phyloP scores from a whole-genome alignment of 2,329 filamentous ascomycete species.

The Fusarium robinianum region DNA sequence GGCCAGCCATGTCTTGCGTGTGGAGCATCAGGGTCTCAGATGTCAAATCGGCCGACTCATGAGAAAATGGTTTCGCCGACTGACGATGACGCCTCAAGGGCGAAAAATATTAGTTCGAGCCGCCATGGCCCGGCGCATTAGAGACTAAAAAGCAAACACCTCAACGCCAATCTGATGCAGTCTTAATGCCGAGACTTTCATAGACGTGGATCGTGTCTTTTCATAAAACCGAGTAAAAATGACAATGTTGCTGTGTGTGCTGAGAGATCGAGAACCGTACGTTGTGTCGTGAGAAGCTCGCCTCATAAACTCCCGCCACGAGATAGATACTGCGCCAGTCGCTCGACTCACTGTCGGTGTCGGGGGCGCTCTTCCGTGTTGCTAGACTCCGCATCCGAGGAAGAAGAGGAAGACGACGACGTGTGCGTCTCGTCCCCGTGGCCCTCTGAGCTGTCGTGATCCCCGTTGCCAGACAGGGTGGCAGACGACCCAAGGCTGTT shows the following conservation, averaged over 20 bases:
- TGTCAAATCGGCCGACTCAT: too few relatives aligned
- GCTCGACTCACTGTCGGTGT: slow-evolving; percentile 30
- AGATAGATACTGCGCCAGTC: background rate
- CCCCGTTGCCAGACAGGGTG: slow-evolving; percentile 45
- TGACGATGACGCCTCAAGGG: too few relatives aligned
- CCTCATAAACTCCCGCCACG: background rate
- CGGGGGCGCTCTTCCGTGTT: slow-evolving; percentile 37
- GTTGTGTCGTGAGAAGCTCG: background rate
- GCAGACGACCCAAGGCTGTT: slow-evolving; percentile 52
- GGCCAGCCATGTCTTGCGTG: too few relatives aligned
- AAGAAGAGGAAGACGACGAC: slow-evolving; percentile 41
- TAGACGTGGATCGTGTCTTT: slow-evolving; percentile 30
- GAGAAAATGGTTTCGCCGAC: too few relatives aligned
- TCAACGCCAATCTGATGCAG: slow-evolving; percentile 42
- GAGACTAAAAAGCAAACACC: slow-evolving; percentile 33
- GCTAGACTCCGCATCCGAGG: slow-evolving; percentile 47
- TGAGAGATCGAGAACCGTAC: slow-evolving; percentile 11
- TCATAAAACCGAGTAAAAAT: slow-evolving; percentile 31
- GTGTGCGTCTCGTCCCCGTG: slow-evolving; percentile 42
- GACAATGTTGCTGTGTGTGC: slow-evolving; percentile 13
- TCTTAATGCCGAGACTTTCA: slow-evolving; percentile 37
- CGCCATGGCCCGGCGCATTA: slow-evolving; percentile 21
- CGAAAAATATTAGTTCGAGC: slow-evolving; percentile 30
- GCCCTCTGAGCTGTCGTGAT: slow-evolving; percentile 38
- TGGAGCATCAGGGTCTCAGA: too few relatives aligned